phyloP scores from a whole-genome alignment of 768 basidiomycete genomes.

The Suillus variegatus region DNA sequence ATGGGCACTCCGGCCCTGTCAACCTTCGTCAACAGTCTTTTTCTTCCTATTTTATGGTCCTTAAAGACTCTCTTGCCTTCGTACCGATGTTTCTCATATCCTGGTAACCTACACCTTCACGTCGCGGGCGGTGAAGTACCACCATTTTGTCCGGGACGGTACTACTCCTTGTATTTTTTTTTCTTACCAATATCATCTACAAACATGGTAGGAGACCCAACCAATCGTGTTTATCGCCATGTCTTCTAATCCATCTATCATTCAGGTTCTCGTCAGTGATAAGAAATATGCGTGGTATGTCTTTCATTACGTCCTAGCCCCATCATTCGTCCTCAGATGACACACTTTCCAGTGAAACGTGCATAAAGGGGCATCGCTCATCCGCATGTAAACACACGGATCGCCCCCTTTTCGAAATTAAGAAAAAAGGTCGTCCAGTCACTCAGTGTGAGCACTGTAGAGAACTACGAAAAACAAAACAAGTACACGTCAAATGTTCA shows the following conservation, averaged over 20 bases:
- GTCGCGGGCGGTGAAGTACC: conserved; percentile 59
- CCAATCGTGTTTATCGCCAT: conserved; percentile 43
- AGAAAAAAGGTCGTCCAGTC: conserved; percentile 61
- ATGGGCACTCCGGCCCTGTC: conserved; percentile 36
- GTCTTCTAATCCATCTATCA: not conserved
- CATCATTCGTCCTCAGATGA: conserved; percentile 13
- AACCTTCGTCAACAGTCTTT: conserved; percentile 54
- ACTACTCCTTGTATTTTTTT: conserved; percentile 10
- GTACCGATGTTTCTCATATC: conserved; percentile 29
- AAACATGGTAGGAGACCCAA: conserved; percentile 20
- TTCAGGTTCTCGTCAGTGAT: conserved; percentile 68
- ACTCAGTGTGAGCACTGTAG: conserved; percentile 57
- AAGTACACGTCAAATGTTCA: conserved; percentile 47
- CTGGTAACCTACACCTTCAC: conserved; percentile 55
- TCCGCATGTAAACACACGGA: conserved; percentile 88
- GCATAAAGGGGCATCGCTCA: conserved; percentile 93
- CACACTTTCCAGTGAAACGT: conserved; percentile 67
- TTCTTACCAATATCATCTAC: conserved; percentile 12
- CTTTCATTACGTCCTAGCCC: conserved; percentile 3
- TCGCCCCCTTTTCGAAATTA: conserved; percentile 81
- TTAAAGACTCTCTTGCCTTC: conserved; percentile 40
- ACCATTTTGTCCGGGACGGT: conserved; percentile 36
- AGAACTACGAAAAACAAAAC: conserved; percentile 46
- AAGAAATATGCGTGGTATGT: conserved; percentile 84
- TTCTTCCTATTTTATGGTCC: conserved; percentile 42